phyloP scores from a whole-genome alignment of 208 protist species.

The Leishmania turanica region DNA sequence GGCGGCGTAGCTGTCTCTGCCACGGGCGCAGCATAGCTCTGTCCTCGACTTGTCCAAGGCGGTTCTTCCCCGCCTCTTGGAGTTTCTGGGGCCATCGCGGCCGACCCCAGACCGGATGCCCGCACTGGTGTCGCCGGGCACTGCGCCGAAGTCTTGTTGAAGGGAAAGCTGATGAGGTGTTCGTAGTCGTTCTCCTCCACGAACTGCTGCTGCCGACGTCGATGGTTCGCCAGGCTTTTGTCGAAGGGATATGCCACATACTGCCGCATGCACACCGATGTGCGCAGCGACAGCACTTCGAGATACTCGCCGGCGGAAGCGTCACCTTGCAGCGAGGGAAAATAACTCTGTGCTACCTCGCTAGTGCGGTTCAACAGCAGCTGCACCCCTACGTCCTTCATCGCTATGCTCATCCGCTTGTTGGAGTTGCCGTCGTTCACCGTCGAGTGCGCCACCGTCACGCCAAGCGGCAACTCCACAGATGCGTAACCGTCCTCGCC shows the following conservation, averaged over 20 bases:
- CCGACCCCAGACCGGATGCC: background rate
- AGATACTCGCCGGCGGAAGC: slow-evolving; percentile 33
- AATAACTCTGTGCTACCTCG: slow-evolving; percentile 25
- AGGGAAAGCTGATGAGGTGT: slow-evolving; percentile 49
- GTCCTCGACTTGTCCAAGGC: background rate
- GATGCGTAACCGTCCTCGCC: slow-evolving; percentile 55
- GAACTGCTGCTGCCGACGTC: slow-evolving; percentile 67
- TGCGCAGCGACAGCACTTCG: slow-evolving; percentile 75
- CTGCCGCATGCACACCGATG: slow-evolving; percentile 66
- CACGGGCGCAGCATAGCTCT: background rate
- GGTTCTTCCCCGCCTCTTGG: background rate
- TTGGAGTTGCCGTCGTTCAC: slow-evolving; percentile 89
- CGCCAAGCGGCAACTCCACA: slow-evolving; percentile 63
- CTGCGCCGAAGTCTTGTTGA: slow-evolving; percentile 18
- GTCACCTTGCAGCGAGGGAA: slow-evolving; percentile 13
- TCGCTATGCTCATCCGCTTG: slow-evolving; percentile 54
- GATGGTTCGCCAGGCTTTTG: slow-evolving; percentile 64
- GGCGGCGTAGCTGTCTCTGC: slow-evolving; percentile 26
- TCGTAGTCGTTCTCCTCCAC: slow-evolving; percentile 79
- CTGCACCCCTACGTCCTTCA: slow-evolving; percentile 45
- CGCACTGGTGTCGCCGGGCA: background rate
- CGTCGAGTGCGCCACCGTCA: slow-evolving; percentile 62
- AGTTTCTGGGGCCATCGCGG: background rate
- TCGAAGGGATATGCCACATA: slow-evolving; percentile 85
- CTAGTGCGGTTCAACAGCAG: slow-evolving; percentile 36